Conservation (phyloP, 2,329 filamentous ascomycete genomes). For the Lizonia empirigonia region DNA sequence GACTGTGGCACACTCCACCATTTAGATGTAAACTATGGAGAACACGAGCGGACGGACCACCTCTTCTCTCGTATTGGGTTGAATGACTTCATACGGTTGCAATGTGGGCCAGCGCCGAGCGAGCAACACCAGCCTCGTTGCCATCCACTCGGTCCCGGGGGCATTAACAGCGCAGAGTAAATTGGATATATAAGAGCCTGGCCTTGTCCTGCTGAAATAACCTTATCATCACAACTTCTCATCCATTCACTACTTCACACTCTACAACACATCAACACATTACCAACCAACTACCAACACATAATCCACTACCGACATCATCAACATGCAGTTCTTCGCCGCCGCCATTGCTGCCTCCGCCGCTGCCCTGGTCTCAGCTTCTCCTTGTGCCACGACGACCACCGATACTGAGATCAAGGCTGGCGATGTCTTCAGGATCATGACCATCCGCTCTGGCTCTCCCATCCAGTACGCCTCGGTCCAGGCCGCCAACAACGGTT, state of each 20-base stretch:
- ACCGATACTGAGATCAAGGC: conserved; percentile 29
- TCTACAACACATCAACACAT: conserved; percentile 3
- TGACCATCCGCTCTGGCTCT: conserved; percentile 58
- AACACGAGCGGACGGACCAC: conserved; percentile 10
- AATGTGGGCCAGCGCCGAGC: conserved; percentile 15
- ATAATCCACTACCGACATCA: conserved; percentile 15
- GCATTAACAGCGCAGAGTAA: conserved; percentile 1
- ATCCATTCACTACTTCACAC: conserved; percentile 5
- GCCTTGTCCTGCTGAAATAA: background rate
- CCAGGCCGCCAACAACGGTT: conserved; percentile 52
- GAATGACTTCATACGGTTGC: conserved; percentile 29
- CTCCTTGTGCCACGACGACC: conserved; percentile 28
- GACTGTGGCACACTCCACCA: conserved; percentile 14
- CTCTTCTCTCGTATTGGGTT: conserved; percentile 19
- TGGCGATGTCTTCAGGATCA: conserved; percentile 54
- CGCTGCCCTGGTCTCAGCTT: conserved; percentile 33
- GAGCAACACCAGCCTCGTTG: conserved; percentile 20
- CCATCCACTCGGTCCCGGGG: background rate
- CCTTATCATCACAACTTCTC: conserved; percentile 11
- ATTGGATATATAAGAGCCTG: conserved; percentile 21
- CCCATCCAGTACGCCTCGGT: conserved; percentile 55
- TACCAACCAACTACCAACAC: conserved; percentile 4
- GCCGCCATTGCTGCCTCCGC: conserved; percentile 28
- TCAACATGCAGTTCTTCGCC: conserved; percentile 42
- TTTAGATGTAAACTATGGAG: conserved; percentile 16